These are phyloP conservation scores for Hapsidospora chrysogenum DNA, from an alignment of 495 filamentous ascomycete genomes.

Conservation along the genomic window DNA sequence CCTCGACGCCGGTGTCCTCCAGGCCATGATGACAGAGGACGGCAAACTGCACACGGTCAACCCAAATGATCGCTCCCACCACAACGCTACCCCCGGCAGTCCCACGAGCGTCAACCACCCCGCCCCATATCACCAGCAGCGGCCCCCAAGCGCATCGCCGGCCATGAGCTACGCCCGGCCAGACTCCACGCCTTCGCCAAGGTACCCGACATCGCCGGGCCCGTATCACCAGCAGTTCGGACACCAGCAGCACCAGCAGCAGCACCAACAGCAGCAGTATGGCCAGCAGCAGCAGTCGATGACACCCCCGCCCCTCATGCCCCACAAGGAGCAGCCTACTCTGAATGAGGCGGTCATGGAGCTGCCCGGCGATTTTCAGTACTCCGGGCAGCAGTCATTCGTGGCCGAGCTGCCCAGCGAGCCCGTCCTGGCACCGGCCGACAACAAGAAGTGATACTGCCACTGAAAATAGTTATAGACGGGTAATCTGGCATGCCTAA, in stretches of 20 bases:
- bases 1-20: constrained; percentile 27
- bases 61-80: constrained; percentile 19
- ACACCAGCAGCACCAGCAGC: constrained; percentile 4
- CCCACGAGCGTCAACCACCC: constrained; percentile 5
- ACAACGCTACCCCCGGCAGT: constrained; percentile 15
- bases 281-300: neutral
- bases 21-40: constrained; percentile 34
- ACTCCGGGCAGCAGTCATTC: neutral
- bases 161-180: constrained; percentile 13
- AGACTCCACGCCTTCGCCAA: constrained; percentile 8
- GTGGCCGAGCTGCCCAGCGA: neutral
- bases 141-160: constrained; percentile 25
- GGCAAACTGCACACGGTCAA: constrained; percentile 32
- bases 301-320: constrained; percentile 3
- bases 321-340: constrained; percentile 6
- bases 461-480: no score
- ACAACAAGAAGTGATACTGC: no score
- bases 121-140: constrained; percentile 14
- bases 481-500: no score
- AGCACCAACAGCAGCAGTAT: no score
- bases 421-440: no score
- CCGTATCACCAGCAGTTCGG: constrained; percentile 9
- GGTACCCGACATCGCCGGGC: constrained; percentile 8
- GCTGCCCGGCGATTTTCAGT: constrained; percentile 21
- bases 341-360: constrained; percentile 25